Evolutionary conservation across 192 early-diverging fungal genomes (phyloP).

Genomic region (Coemansia sp.): DNA sequence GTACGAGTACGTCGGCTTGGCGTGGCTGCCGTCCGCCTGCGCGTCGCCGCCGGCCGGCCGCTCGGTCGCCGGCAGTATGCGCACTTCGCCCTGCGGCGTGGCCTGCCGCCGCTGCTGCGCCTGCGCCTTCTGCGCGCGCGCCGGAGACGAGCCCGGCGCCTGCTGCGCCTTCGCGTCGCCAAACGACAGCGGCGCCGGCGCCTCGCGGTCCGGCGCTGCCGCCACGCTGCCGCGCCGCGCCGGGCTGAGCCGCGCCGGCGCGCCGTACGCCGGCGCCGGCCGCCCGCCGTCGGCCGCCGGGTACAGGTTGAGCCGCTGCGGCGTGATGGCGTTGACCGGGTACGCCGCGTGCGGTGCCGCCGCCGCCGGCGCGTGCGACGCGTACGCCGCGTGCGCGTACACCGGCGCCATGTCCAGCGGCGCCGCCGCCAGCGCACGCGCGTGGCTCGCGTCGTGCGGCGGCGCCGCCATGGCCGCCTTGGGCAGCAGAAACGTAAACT

Average conservation of each 20-base stretch:
- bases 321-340: constrained; percentile 46
- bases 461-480: constrained; percentile 29
- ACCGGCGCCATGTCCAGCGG: constrained; percentile 2
- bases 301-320: constrained; percentile 48
- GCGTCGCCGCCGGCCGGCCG: constrained; percentile 8
- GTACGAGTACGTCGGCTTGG: constrained; percentile 84
- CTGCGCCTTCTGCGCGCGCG: too few species aligned
- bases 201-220: constrained; percentile 2
- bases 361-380: neutral
- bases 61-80: constrained; percentile 43
- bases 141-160: neutral
- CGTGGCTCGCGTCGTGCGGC: neutral
- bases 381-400: constrained; percentile 5
- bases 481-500: constrained; percentile 77
- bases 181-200: constrained; percentile 40
- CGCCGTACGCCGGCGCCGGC: neutral
- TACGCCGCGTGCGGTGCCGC: constrained; percentile 11
- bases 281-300: neutral
- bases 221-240: neutral
- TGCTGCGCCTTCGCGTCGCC: constrained; percentile 6
- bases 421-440: neutral
- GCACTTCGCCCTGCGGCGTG: too few species aligned
- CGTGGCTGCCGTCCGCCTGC: neutral
- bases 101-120: neutral
- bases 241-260: constrained; percentile 2